phyloP scores from a whole-genome alignment of 2,329 filamentous ascomycete genomes.

The Scopulariopsis brevicaulis region DNA sequence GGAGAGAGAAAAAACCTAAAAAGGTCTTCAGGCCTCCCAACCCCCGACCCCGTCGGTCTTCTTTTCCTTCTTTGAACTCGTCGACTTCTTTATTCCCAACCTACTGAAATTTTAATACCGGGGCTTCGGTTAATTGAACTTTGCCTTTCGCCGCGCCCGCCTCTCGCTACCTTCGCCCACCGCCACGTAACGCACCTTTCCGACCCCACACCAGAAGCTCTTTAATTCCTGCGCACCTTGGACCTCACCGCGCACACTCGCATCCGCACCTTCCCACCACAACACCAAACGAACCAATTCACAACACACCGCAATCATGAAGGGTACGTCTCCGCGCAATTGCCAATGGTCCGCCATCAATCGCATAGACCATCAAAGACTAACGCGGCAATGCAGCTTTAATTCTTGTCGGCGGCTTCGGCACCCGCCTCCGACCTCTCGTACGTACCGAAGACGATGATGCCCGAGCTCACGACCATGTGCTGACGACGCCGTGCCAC shows the following conservation, averaged over 20 bases:
- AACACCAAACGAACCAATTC: neutral
- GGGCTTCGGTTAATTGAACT: neutral
- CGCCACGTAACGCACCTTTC: neutral
- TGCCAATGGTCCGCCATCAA: neutral
- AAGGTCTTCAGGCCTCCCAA: neutral
- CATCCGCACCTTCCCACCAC: neutral
- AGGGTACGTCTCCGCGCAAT: slow-evolving; percentile 17
- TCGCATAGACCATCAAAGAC: slow-evolving; percentile 2
- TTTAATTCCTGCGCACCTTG: neutral
- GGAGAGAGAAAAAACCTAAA: neutral
- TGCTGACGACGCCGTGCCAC: slow-evolving; percentile 7
- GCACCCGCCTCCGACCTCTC: slow-evolving; percentile 91
- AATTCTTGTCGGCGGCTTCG: slow-evolving; percentile 98
- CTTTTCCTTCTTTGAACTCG: neutral
- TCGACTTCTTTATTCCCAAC: neutral
- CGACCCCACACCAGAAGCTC: neutral
- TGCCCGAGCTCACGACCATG: neutral
- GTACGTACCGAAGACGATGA: slow-evolving; percentile 37
- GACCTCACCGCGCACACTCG: neutral
- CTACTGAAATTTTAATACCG: neutral
- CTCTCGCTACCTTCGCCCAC: neutral
- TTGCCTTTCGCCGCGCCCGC: neutral
- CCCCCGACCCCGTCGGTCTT: neutral
- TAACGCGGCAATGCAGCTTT: slow-evolving; percentile 50
- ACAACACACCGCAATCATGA: slow-evolving; percentile 18